Conservation (phyloP, 441 rosid species). For the Adansonia grandidieri region DNA sequence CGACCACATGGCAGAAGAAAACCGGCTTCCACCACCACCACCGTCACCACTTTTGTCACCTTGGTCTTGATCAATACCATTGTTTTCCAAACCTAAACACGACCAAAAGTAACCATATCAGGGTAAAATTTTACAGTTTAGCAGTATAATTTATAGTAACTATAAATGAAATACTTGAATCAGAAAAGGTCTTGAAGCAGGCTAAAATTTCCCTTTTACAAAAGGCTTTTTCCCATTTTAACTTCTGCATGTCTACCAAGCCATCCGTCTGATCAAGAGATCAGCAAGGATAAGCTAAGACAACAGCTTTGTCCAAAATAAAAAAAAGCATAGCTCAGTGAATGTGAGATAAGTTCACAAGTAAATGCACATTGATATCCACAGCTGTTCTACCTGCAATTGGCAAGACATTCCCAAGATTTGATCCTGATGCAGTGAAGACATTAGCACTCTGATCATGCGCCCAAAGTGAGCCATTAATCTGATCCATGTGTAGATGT, state of each 20-base stretch:
- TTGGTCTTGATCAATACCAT: neutral
- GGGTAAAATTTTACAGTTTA: no score
- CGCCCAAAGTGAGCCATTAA: constrained; percentile 43
- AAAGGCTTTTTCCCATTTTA: constrained; percentile 41
- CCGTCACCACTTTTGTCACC: neutral
- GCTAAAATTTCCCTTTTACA: constrained; percentile 44
- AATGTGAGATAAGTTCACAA: neutral
- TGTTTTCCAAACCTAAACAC: neutral
- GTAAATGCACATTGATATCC: neutral
- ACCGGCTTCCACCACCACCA: neutral
- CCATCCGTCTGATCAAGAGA: constrained; percentile 52
- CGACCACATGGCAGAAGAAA: no score
- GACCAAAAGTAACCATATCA: neutral
- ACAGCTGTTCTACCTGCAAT: constrained; percentile 60
- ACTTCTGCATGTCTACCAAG: constrained; percentile 40
- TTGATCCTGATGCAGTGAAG: constrained; percentile 36
- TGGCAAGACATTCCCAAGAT: constrained; percentile 33
- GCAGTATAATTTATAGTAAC: constrained; percentile 15
- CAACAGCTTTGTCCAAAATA: constrained; percentile 38
- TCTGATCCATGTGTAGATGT: constrained; percentile 40
- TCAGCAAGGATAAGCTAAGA: constrained; percentile 46
- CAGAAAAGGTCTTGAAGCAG: constrained; percentile 50
- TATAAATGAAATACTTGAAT: constrained; percentile 20
- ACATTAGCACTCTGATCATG: constrained; percentile 40
- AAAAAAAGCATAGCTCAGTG: constrained; percentile 30